Evolutionary conservation across 2,329 filamentous ascomycete species (phyloP), one percentile per base, ranked within the genome.

Genomic region (Colletotrichum chrysophilum): DNA sequence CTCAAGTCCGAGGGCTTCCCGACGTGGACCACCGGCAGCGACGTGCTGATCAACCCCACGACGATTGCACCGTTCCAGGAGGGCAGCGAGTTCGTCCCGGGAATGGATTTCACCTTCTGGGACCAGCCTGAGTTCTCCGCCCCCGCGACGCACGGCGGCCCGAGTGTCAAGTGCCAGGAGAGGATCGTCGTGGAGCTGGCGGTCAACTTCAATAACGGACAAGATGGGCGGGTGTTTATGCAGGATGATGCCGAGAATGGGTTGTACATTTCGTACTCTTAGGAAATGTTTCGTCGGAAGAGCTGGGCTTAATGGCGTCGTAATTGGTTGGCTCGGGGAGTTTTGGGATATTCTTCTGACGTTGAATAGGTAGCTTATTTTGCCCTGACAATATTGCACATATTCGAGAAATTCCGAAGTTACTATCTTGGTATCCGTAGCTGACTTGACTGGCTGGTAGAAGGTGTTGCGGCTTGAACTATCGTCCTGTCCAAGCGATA

Each of bases 201-300:
- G 7, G 70, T 73, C 65, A 73, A 73, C 56, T 60, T 69, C 18
- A 32, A 62, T n/a, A 69, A 55, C 4, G 70, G 70, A 18, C 28
- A 68, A n/a, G 56, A 69, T 48, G 70, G 70, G 4, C 70, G 70
- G 1, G 70, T 73, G 7, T 73, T 69, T 3, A 62, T 73, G 65
- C n/a, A 62, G 34, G 70, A 73, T 21, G 56, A 73, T 55, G 70
- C 70, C 65, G 70, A 73, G 55, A 73, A 73, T 28, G 70, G 70
- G 5, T 18, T 73, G 24, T 69, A 62, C 13, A 69, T 73, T 28
- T 55, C 65, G 3, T 73, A 73, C 65, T 38, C 56, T 12, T 69
- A 73, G 30, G 30, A 4, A 16, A 0, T n/a, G 21, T 28, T 38
- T 5, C 4, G 7, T 38, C 14, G 66, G 32, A 34, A 2, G 21